Conservation (phyloP, 768 basidiomycete species). For the Mycena vitilis region DNA sequence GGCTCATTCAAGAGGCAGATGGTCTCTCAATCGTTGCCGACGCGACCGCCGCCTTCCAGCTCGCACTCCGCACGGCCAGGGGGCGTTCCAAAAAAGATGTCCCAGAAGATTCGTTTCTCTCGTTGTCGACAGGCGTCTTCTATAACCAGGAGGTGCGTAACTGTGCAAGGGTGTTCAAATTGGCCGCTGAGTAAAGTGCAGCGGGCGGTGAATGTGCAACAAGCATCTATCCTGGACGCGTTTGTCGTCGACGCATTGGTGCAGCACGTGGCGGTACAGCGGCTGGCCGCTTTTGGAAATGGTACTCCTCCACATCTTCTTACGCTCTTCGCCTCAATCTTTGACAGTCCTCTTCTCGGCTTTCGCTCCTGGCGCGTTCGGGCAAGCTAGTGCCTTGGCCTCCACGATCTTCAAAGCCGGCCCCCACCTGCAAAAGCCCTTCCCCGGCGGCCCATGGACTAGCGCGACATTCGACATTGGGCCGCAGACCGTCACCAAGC, state of each 20-base stretch:
- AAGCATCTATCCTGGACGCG: not conserved
- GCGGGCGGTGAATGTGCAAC: not conserved
- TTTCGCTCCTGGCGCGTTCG: not conserved
- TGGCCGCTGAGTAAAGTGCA: not conserved
- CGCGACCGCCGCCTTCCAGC: no score
- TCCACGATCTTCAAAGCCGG: not conserved
- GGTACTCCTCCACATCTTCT: not conserved
- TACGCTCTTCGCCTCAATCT: not conserved
- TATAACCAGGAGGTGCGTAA: not conserved
- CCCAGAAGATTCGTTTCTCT: not conserved
- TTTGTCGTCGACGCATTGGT: not conserved
- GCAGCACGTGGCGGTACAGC: not conserved
- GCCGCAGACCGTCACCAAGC: not conserved
- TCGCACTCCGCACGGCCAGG: not conserved
- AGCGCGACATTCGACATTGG: not conserved
- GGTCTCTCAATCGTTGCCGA: no score
- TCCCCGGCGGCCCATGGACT: slow-evolving; percentile 3
- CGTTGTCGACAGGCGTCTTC: not conserved
- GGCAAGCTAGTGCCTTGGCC: not conserved
- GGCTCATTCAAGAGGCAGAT: no score
- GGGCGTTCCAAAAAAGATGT: not conserved
- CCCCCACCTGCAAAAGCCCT: not conserved
- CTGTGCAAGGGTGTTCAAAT: not conserved
- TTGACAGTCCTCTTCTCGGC: not conserved
- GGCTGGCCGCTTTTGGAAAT: not conserved